These are phyloP conservation scores for Heimioporus sp. DNA, from an alignment of 768 basidiomycete genomes.

Conservation along the genomic window DNA sequence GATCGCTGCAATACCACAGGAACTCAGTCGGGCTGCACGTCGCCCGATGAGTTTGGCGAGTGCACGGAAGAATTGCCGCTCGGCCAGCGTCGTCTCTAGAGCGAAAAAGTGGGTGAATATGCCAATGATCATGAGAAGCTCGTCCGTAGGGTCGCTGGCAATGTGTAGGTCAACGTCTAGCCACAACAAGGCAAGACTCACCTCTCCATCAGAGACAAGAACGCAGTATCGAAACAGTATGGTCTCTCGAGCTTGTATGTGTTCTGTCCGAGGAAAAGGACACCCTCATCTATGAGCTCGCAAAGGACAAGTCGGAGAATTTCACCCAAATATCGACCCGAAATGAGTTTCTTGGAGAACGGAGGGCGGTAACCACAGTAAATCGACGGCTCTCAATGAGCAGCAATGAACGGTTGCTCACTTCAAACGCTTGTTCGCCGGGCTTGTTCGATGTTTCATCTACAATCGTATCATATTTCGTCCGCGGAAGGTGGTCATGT, in stretches of 20 bases:
- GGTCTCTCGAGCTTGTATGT: constrained; percentile 97
- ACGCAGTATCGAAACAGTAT: constrained; percentile 93
- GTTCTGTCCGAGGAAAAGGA: constrained; percentile 96
- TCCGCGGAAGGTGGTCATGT: constrained; percentile 92
- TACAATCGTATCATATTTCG: constrained; percentile 90
- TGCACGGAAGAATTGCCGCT: constrained; percentile 96
- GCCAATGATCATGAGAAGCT: constrained; percentile 93
- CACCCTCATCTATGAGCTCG: constrained; percentile 95
- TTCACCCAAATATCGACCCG: constrained; percentile 94
- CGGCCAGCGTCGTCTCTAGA: constrained; percentile 92
- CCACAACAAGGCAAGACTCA: constrained; percentile 24
- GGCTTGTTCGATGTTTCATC: constrained; percentile 97
- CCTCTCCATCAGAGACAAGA: constrained; percentile 97
- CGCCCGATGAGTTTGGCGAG: constrained; percentile 87
- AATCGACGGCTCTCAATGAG: neutral
- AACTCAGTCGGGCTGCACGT: constrained; percentile 85
- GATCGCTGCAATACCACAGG: constrained; percentile 96
- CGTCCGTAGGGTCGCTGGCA: constrained; percentile 88
- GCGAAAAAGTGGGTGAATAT: constrained; percentile 98
- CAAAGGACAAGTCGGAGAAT: constrained; percentile 92
- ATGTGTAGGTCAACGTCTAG: neutral
- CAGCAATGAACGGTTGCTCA: constrained; percentile 24
- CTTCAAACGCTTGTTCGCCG: constrained; percentile 91
- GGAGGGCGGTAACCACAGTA: neutral
- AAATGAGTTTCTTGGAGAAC: constrained; percentile 78